Conservation (phyloP, 345 rosid genomes). For the Sisymbrium altissimum region DNA sequence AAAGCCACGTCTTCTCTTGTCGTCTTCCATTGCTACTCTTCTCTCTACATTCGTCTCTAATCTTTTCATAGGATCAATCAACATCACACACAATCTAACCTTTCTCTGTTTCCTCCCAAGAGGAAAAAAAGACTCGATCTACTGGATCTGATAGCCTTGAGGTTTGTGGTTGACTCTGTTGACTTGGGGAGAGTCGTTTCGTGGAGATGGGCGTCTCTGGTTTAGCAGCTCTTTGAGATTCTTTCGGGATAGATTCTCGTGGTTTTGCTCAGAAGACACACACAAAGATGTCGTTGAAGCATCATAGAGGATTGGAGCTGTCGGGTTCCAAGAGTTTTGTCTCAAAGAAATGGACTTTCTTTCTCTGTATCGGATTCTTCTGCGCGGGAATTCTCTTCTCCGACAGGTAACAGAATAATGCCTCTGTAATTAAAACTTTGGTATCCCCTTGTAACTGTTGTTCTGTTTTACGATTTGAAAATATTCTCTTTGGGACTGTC, state of each 20-base stretch:
- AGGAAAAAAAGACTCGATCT: background rate
- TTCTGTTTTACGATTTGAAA: conserved; percentile 14
- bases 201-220: conserved; percentile 15
- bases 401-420: conserved; percentile 52
- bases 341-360: conserved; percentile 76
- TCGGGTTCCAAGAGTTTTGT: conserved; percentile 42
- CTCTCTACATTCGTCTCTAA: conserved; percentile 2
- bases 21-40: conserved; percentile 7
- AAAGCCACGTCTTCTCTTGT: conserved; percentile 21
- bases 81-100: background rate
- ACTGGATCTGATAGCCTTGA: conserved; percentile 25
- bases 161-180: conserved; percentile 18
- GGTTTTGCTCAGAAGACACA: background rate
- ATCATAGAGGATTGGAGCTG: conserved; percentile 33
- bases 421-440: background rate
- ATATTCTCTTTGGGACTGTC: conserved; percentile 2
- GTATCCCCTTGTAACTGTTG: background rate
- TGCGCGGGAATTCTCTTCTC: conserved; percentile 92
- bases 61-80: conserved; percentile 24
- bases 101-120: background rate
- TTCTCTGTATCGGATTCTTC: conserved; percentile 88
- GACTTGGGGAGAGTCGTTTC: conserved; percentile 6
- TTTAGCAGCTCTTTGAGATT: conserved; percentile 1
- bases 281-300: conserved; percentile 32
- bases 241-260: background rate